These are phyloP conservation scores for Lepidium aucheri DNA, from an alignment of 345 rosid genomes.

Conservation along the genomic window DNA sequence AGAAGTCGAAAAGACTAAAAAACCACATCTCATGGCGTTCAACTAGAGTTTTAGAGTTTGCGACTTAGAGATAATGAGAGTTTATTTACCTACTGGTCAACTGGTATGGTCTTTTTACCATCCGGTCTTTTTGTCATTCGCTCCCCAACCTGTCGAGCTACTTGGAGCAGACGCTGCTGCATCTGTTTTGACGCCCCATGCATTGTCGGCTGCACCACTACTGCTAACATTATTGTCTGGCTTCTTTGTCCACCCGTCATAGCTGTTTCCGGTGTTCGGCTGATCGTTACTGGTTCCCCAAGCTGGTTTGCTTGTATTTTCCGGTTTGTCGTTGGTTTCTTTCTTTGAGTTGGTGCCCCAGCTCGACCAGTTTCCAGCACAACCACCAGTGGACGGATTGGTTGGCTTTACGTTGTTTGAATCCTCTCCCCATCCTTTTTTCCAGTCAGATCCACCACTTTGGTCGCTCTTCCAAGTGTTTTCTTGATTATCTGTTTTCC, in stretches of 20 bases:
- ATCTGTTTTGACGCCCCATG: conserved; percentile 11
- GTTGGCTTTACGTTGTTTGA: conserved; percentile 10
- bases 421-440: conserved; percentile 20
- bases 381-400: not conserved
- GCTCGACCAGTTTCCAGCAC: conserved; percentile 10
- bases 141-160: conserved; percentile 4
- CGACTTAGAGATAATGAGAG: not conserved
- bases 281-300: conserved; percentile 16
- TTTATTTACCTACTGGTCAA: conserved; percentile 8
- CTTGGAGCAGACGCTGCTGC: conserved; percentile 4
- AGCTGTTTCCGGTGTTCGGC: conserved; percentile 2
- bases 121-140: conserved; percentile 1
- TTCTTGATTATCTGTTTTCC: conserved; percentile 24
- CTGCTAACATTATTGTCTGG: not conserved
- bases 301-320: conserved; percentile 17
- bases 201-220: conserved; percentile 3
- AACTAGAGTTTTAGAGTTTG: not conserved
- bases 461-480: conserved; percentile 23
- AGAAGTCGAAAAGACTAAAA: not conserved
- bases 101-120: not conserved
- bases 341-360: conserved; percentile 19
- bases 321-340: not conserved
- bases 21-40: not conserved
- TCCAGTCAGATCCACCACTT: conserved; percentile 24
- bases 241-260: conserved; percentile 15